Evolutionary conservation across 768 basidiomycete species (phyloP).

Genomic region (Rhodocollybia butyracea): DNA sequence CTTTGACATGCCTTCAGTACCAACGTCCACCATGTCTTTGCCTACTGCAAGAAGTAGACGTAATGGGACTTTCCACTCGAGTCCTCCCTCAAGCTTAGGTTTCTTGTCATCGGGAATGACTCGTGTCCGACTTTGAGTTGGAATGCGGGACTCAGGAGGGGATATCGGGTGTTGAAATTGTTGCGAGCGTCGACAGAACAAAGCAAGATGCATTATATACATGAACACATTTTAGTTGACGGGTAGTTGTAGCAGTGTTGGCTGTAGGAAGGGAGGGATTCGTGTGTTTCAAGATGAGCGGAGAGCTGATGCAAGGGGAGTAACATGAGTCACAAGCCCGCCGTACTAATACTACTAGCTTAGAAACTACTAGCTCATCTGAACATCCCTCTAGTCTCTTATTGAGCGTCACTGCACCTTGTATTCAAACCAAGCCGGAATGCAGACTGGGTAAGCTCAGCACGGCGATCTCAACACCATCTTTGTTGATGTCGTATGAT

Average conservation of each 20-base stretch:
- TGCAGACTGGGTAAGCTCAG: constrained; percentile 86
- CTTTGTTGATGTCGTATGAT: constrained; percentile 94
- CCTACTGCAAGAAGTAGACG: constrained; percentile 82
- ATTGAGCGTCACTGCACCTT: constrained; percentile 88
- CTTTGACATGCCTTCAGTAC: constrained; percentile 49
- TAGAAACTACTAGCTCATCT: too few species aligned
- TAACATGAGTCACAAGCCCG: background rate
- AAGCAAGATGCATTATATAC: constrained; percentile 84
- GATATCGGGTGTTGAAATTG: constrained; percentile 88
- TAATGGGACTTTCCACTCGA: constrained; percentile 88
- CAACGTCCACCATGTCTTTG: constrained; percentile 38
- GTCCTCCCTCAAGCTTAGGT: constrained; percentile 48
- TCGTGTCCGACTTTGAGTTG: constrained; percentile 50
- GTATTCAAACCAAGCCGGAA: constrained; percentile 91
- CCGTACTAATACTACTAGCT: too few species aligned
- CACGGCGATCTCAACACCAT: constrained; percentile 84
- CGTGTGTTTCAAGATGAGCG: constrained; percentile 86
- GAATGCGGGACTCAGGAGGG: constrained; percentile 88
- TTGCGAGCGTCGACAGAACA: constrained; percentile 65
- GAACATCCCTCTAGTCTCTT: constrained; percentile 70
- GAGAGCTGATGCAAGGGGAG: constrained; percentile 58
- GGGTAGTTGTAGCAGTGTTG: constrained; percentile 26
- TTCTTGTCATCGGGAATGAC: background rate
- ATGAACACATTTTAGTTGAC: constrained; percentile 69
- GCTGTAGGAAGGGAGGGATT: constrained; percentile 64